Evolutionary conservation across 176 grass and related monocot genomes (phyloP), one percentile per base, ranked within the genome.

Genomic region (Avena eriantha): DNA sequence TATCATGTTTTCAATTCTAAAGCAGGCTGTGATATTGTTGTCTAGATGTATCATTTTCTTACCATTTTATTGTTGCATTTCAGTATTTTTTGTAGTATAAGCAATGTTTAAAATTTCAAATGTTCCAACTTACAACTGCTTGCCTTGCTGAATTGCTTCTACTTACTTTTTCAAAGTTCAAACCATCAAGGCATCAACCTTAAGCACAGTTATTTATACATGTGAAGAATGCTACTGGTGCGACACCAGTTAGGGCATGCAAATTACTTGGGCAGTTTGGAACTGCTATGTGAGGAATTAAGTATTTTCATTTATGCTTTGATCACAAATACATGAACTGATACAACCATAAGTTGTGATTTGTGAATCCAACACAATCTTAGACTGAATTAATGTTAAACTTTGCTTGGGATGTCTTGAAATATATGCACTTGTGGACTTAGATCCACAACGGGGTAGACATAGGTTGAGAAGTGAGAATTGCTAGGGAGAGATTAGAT

Each of bases 41-140:
- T 77, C 73, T 85, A 54, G 58, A 77, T 63, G 22, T 75, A 61
- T 73, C 29, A 26, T 57, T 74, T 75, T 84, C 39, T 57, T 75
- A 73, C 23, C 17, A 60, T 74, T 74, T 19, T 74, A 13, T 60
- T 60, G 26, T 84, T 43, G 26, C 19, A 50, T 35, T 84, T 84
- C 19, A 33, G 16, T 69, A 51, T 49, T 51, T 54, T 19, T 77
- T 67, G 77, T 48, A 77, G 41, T 26, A 48, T 74, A 50, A 67
- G 16, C 22, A 80, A 80, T 64, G 43, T 29, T 29, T 29, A 29
- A 29, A 29, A 29, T 29, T 43, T 80, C 59, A 64, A 47, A 29
- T 29, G 1, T 29, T 49, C 78, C 41, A 80, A 80, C 59, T 49
- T 80, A 81, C 61, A 66, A 3, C 79, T 49, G 24, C 50, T 81